Evolutionary conservation across 2,329 filamentous ascomycete species (phyloP).

Genomic region (Diaporthe citrichinensis): DNA sequence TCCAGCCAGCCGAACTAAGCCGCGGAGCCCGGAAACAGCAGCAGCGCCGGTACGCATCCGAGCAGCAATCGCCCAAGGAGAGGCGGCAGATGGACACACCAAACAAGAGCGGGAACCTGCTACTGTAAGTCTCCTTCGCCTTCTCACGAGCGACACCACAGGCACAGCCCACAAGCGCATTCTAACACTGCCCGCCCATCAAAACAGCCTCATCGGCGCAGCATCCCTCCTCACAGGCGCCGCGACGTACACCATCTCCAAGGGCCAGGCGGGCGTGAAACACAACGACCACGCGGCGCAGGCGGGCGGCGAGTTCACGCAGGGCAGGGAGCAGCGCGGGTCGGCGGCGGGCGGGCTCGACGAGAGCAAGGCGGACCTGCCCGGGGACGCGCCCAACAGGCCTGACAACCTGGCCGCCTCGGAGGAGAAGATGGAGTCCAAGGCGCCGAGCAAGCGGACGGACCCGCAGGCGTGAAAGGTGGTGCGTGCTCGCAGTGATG

Average conservation of each 20-base stretch:
- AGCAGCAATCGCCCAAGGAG: neutral
- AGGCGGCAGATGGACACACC: neutral
- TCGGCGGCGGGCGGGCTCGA: neutral
- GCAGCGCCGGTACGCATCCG: neutral
- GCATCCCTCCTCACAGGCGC: conserved; percentile 15
- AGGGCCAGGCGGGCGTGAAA: neutral
- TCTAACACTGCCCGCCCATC: neutral
- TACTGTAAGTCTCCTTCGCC: neutral
- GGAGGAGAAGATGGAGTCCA: conserved; percentile 13
- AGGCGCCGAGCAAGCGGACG: conserved; percentile 16
- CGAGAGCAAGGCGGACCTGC: neutral
- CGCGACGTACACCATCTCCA: conserved; percentile 32
- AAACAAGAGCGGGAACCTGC: neutral
- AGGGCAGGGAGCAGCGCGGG: neutral
- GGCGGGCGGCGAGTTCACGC: neutral
- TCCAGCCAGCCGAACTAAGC: neutral
- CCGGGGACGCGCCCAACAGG: neutral
- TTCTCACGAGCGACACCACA: too few species aligned
- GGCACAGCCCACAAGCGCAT: neutral
- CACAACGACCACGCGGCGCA: conserved; percentile 41
- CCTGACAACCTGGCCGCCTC: conserved; percentile 20
- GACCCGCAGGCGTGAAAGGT: neutral
- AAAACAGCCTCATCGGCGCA: conserved; percentile 15
- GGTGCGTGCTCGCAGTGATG: neutral
- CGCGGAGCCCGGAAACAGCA: neutral